Base-by-base conservation (phyloP, 768 basidiomycete species). In the Clavulina sp. region DNA sequence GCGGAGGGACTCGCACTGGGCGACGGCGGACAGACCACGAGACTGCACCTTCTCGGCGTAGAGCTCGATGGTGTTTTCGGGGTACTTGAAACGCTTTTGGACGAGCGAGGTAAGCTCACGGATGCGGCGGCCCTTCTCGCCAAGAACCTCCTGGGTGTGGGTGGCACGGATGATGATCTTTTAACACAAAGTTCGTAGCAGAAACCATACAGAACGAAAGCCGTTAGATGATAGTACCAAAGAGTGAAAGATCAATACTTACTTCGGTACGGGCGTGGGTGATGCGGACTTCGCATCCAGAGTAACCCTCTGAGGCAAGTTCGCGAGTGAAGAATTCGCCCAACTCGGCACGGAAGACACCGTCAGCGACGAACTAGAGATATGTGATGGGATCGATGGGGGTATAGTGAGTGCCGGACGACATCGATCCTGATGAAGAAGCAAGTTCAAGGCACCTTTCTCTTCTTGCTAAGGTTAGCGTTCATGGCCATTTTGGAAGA, bases 101-200 rank as follows among this genome's bases (percentile, higher is more conserved):
- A 99, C 91, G 69, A 99, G 84, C 41, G 89, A 75, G 57, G 93
- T 99, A 62, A 99, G 79, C 73, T 99, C 93, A 65, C 95, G 85
- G 64, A 99, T 97, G 67, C 95, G 85, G 65, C 93, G 89, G 57
- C 93, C 95, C 73, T 99, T 99, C 73, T 97, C 95, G 62, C 93
- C 93, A 58, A 96, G 78, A 59, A 97, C 92, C 66, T 97, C 92
- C 68, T 92, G 88, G 57, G 95, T 97, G 75, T 97, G 95, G 60
- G 93, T 97, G 53, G 95, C 95, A 62, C 93, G 89, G 71, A 99
- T 96, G 73, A 99, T 97, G 66, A 99, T 96, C 86, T 89, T 36
- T 19, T 2, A 28, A 5, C 4, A 32, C 21, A n/a, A 21, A 21
- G 18, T 47, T 3, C 4, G 52, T 18, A 29, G 16, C 13, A 26